Evolutionary conservation across 257 asterid species (phyloP), one percentile per base, ranked within the genome.

Genomic region (Cordia subcordata): DNA sequence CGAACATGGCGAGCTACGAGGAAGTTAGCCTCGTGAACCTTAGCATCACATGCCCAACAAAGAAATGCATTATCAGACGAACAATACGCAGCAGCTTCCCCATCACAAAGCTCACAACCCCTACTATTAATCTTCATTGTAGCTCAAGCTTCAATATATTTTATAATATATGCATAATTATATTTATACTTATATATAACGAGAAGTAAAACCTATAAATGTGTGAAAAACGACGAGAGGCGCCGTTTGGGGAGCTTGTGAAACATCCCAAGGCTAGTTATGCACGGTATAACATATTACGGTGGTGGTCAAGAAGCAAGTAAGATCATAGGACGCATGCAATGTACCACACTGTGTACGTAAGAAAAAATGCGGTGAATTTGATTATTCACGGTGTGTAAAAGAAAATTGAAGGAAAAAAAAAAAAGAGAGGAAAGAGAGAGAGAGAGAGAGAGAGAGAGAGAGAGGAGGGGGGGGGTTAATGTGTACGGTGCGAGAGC

Each of bases 1-100:
- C 94, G 85, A 44, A 81, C 14, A 22, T 85, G 94, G 58, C 94
- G 83, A 16, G 91, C 83, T 0, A 81, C 91, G 64, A 85, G 88
- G 73, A 81, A 77, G 49, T 85, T 85, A 0, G 85, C 91, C 9
- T 56, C 32, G 78, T 85, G 94, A 10, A 83, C 84, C 27, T 67
- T 60, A 0, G 73, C 70, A 32, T 85, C 94, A 62, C 94, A 85
- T 55, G 8, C 32, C 58, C 57, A 14, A 75, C 94, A 85, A 4
- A 85, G 83, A 40, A 78, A 81, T 5, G 94, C 91, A 0, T 73
- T 49, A 77, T 85, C 94, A 37, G 94, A 75, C 8, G 83, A 61
- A 56, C 94, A 85, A 60, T 49, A 82, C 0, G 79, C 56, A 35
- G 73, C 57, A 18, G 88, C 91, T 14, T 52, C 62, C 0, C 65